phyloP scores from a whole-genome alignment of 2,329 filamentous ascomycete genomes.

The Fusarium sp. region DNA sequence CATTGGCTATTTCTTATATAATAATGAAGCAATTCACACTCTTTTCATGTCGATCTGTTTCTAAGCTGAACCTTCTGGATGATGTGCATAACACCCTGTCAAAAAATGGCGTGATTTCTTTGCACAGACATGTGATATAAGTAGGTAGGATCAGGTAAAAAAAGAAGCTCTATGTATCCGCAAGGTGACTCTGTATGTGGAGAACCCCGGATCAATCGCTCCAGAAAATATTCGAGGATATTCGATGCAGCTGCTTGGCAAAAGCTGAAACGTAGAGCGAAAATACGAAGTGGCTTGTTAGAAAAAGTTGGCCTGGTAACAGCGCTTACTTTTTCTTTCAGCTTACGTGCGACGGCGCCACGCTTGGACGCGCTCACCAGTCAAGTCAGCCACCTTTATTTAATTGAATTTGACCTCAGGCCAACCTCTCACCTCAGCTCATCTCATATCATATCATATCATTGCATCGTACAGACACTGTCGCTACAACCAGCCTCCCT shows the following conservation, averaged over 20 bases:
- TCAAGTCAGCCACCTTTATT: background rate
- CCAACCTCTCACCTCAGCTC: background rate
- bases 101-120: background rate
- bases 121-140: background rate
- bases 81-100: background rate
- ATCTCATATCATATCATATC: background rate
- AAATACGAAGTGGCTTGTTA: background rate
- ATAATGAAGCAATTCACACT: background rate
- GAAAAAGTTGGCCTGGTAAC: background rate
- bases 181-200: background rate
- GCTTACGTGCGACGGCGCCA: conserved; percentile 1
- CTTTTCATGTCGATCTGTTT: background rate
- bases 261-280: background rate
- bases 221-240: background rate
- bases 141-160: background rate
- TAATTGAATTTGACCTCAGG: background rate
- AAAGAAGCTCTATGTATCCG: background rate
- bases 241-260: background rate
- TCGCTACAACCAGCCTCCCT: no score
- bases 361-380: background rate
- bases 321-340: background rate
- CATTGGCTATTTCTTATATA: background rate
- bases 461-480: no score
- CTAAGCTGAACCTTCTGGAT: background rate
- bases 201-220: background rate